phyloP scores from a whole-genome alignment of 2,329 filamentous ascomycete species.

The Colletotrichum sojae region DNA sequence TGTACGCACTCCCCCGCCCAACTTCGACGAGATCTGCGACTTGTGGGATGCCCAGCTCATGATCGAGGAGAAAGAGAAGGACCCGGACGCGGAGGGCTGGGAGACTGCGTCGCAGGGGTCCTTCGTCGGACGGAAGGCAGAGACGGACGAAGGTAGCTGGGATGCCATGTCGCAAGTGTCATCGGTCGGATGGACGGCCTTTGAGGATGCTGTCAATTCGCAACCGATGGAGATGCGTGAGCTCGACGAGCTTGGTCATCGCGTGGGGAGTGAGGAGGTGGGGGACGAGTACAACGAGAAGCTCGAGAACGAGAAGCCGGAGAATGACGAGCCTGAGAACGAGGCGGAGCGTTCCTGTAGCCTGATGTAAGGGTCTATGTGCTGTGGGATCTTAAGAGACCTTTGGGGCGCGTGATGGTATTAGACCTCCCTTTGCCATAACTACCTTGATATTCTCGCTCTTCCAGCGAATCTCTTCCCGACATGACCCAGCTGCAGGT shows the following conservation, averaged over 20 bases:
- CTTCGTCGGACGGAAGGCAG: not conserved
- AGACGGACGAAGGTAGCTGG: not conserved
- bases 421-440: no score
- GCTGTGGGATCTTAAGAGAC: no score
- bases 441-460: no score
- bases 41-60: not conserved
- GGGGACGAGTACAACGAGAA: no score
- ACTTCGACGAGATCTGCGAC: not conserved
- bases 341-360: not conserved
- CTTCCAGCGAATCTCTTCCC: no score
- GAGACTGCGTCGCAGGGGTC: not conserved
- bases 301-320: not conserved
- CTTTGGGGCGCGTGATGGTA: no score
- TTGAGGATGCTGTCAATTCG: no score
- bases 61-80: not conserved
- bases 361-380: not conserved
- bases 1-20: not conserved
- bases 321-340: no score
- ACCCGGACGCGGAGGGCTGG: not conserved
- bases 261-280: no score
- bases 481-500: no score
- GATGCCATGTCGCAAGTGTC: not conserved
- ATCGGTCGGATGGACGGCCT: not conserved
- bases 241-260: no score
- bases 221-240: no score